Percentiles rank a stretch among this genome's conserved stretches.
Conservation (phyloP, 2,329 filamentous ascomycete species). For the Trichoderma asperellum region DNA sequence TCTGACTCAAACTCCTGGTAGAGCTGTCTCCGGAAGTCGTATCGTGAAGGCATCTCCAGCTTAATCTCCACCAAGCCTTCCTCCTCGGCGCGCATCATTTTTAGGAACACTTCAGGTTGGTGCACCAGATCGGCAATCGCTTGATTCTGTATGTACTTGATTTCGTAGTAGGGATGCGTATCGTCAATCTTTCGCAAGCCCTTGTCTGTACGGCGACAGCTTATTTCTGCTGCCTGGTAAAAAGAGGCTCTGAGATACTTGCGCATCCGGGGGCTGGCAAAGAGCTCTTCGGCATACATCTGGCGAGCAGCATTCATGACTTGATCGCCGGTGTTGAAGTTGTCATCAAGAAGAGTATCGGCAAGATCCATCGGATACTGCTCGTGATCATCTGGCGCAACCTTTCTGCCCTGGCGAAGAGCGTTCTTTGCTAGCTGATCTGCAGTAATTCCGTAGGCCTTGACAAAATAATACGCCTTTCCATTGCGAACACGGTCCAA, state of each 20-base stretch:
- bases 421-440: constrained; percentile 89
- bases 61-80: constrained; percentile 89
- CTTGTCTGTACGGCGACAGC: constrained; percentile 91
- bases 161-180: constrained; percentile 93
- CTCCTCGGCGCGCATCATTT: constrained; percentile 96
- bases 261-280: constrained; percentile 84
- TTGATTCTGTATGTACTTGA: constrained; percentile 94
- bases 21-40: constrained; percentile 75
- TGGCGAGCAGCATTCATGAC: constrained; percentile 80
- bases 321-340: constrained; percentile 74
- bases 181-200: constrained; percentile 92
- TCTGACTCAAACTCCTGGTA: constrained; percentile 88
- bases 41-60: constrained; percentile 74
- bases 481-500: constrained; percentile 84
- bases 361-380: constrained; percentile 85
- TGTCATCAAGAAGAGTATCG: constrained; percentile 72
- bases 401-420: constrained; percentile 74
- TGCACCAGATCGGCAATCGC: constrained; percentile 79
- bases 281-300: constrained; percentile 90
- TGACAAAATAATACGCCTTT: constrained; percentile 79
- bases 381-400: constrained; percentile 81
- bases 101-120: constrained; percentile 86
- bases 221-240: constrained; percentile 81
- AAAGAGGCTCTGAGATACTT: constrained; percentile 82
- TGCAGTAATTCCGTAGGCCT: constrained; percentile 86